Conservation (phyloP, 805 yeast species). For the Yarrowia deformans region DNA sequence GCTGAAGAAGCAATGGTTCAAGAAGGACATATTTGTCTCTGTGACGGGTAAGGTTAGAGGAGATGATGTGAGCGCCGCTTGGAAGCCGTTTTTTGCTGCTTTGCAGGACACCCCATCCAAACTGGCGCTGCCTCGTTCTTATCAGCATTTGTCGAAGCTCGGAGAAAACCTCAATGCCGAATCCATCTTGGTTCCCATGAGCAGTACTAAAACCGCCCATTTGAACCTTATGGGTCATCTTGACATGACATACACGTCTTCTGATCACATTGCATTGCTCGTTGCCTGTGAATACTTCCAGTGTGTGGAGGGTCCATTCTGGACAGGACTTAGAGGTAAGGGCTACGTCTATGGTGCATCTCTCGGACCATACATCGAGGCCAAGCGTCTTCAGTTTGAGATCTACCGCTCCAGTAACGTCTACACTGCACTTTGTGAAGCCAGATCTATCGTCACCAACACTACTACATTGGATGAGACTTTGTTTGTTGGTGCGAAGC, state of each 20-base stretch:
- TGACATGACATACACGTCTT: constrained; percentile 61
- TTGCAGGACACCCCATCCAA: constrained; percentile 10
- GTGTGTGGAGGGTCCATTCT: constrained; percentile 94
- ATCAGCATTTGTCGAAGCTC: constrained; percentile 59
- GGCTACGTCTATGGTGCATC: constrained; percentile 93
- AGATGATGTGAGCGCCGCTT: constrained; percentile 42
- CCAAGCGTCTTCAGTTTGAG: constrained; percentile 69
- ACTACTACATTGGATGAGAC: constrained; percentile 60
- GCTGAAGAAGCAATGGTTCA: constrained; percentile 62
- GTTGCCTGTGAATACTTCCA: constrained; percentile 78
- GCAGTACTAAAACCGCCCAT: constrained; percentile 85
- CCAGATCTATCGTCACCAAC: constrained; percentile 71
- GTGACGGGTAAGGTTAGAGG: constrained; percentile 70
- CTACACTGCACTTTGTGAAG: constrained; percentile 58
- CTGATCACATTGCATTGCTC: constrained; percentile 72
- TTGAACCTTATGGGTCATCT: constrained; percentile 65
- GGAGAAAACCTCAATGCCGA: constrained; percentile 62
- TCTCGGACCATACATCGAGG: constrained; percentile 64
- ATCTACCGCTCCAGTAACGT: constrained; percentile 85
- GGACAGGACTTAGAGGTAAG: constrained; percentile 94
- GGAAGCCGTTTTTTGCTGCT: constrained; percentile 2
- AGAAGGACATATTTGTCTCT: constrained; percentile 68
- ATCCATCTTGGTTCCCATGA: constrained; percentile 72
- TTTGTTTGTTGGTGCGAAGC: constrained; percentile 73
- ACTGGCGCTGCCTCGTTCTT: constrained; percentile 52